Base-by-base conservation (phyloP, 1,284 basidiomycete species). In the Ustilago esculenta region DNA sequence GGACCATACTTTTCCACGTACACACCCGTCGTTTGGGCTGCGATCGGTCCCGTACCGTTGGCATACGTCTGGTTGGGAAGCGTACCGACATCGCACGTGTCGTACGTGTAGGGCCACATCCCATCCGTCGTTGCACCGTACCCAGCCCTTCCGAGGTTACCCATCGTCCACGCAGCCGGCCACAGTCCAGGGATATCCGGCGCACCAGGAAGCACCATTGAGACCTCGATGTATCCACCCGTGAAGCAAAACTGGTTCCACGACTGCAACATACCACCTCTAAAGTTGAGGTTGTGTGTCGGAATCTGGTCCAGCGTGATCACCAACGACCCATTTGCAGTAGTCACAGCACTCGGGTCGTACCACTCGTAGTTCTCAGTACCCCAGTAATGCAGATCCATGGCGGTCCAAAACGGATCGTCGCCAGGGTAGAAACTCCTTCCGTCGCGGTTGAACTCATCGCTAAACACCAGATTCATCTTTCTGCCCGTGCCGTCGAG, bases 71-170 rank as follows among this genome's bases (percentile, higher is more conserved):
- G 79, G 41, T 81, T 78, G 7, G 66, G 55, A 18, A 79, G 44
- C 5, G 76, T 80, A 6, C 81, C 81, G 20, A 75, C 72, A 55
- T 82, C 80, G 46, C 80, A 82, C 2, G 53, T 25, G 32, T 79
- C 73, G 81, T 92, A 81, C 11, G 73, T 75, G 50, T 77, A 81
- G 2, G 80, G 80, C 80, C 80, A 81, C 43, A 74, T 61, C 1
- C 80, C 79, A 17, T 81, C 73, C 2, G 90, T 89, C 0, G 90
- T 89, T 0, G 90, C 91, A 18, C 88, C 86, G 80, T 92, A 90
- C 3, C 92, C 92, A 0, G 92, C 88, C 47, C 92, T 84, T 1
- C 89, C 92, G 3, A 96, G 86, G 29, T 80, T 80, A 48, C 79
- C 79, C 76, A 80, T 73, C 8, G 73, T 74, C 75, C 77, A 81